phyloP scores from a whole-genome alignment of 371 early-diverging fungal genomes.

The Haplosporangium sp. region DNA sequence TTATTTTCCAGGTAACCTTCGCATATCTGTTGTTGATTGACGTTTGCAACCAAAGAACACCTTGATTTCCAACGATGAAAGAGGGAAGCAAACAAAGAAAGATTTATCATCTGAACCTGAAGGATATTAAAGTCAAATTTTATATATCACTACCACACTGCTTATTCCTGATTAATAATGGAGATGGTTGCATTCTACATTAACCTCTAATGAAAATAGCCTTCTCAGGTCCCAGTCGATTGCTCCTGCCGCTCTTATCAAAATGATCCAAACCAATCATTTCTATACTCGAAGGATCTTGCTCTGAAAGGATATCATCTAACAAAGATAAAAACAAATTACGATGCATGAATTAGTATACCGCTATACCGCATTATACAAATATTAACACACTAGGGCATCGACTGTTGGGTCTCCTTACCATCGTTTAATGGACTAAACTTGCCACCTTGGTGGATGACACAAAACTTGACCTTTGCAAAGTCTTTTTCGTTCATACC shows the following conservation, averaged over 20 bases:
- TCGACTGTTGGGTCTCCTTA: constrained; percentile 6
- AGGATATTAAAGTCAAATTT: no score
- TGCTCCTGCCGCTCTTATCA: constrained; percentile 71
- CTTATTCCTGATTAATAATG: background rate
- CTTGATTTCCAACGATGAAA: no score
- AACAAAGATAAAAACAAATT: background rate
- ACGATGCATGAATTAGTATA: background rate
- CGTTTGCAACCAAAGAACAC: no score
- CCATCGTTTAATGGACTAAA: constrained; percentile 34
- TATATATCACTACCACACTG: background rate
- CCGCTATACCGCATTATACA: no score
- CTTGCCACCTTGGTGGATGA: constrained; percentile 37
- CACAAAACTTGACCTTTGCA: constrained; percentile 77
- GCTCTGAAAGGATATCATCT: constrained; percentile 65
- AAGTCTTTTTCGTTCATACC: constrained; percentile 91
- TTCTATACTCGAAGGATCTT: constrained; percentile 65
- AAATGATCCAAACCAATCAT: constrained; percentile 83
- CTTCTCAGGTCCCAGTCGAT: constrained; percentile 66
- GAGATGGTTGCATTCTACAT: background rate
- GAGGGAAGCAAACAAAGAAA: no score
- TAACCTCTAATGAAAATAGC: constrained; percentile 76
- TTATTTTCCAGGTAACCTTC: no score
- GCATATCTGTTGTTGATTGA: no score
- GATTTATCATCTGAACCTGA: no score
- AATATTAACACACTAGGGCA: no score